Base-by-base conservation (phyloP, 2,329 filamentous ascomycete species). In the Ophiostoma ulmi region DNA sequence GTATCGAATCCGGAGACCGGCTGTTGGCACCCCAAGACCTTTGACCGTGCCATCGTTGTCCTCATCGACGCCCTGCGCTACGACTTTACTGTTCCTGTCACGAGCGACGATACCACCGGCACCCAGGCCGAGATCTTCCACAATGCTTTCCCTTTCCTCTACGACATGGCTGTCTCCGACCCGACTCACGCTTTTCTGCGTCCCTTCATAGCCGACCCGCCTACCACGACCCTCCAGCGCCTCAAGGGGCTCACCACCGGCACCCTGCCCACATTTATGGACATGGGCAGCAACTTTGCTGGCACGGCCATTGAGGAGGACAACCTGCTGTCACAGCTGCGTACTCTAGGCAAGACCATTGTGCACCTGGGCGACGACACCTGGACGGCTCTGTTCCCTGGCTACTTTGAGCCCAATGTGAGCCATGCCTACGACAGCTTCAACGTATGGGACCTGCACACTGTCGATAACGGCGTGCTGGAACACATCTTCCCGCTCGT, bases 361-460 rank as follows among this genome's bases (percentile, higher is more conserved):
- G 95, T 94, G 6, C 96, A 99, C 77, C 83, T 99, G 52, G 95
- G 95, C n/a, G 95, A 99, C 78, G 94, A 99, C 80, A 99, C 95
- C 5, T 99, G 95, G 95, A 91, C 93, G 74, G 86, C 92, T 63
- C 83, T 99, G 20, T 99, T 98, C 78, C 95, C 95, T 0, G 92
- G 86, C n/a, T 93, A 96, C 79, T 99, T 99, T 76, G 90, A 97
- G 78, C 82, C 89, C 10, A 91, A 94, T 71, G 87, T 97, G 71
- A 97, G 94, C 75, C 88, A 85, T 75, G 88, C 95, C 0, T 99
- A 97, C 79, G 94, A 98, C 78, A 98, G 94, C 73, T 97, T 99
- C 82, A 97, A 98, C 77, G 95, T 98, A 7, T 97, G 93, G 93
- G 95, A 99, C 79, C 80, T 99, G 76, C 93, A 98, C 79, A 98